Evolutionary conservation across 805 yeast species (phyloP), one percentile per base, ranked within the genome.

Genomic region (Suhomyces emberorum): DNA sequence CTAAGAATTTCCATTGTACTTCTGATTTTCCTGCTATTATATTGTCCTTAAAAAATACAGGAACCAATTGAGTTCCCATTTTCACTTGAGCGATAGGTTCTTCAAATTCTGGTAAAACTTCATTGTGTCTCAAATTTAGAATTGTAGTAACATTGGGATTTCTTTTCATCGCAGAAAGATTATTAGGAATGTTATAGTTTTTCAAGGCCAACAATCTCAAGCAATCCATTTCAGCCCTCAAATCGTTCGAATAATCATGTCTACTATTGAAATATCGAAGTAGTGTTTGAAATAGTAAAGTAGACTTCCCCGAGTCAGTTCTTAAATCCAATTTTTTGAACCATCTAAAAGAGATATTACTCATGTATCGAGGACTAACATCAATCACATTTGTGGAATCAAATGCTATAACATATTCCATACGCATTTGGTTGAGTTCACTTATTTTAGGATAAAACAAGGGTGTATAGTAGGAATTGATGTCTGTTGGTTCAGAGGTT

Each of bases 1-100:
- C 68, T 14, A 58, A 36, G 34, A 57, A 51, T 37, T 58, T 62
- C 68, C 68, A 62, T 32, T 59, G 65, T 14, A 47, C 53, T 29
- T 49, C 56, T 2, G 66, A 59, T 38, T 58, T 61, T 2, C 63
- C 66, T 2, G 49, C 51, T 10, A 47, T 18, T 1, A 59, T 34
- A 11, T 42, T 34, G 30, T 47, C 42, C 31, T 51, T 49, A 23
- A 52, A 52, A 42, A 44, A 61, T 1, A 60, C 47, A 1, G 44
- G 37, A 9, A 40, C 42, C 24, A 32, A 47, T 14, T 30, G 41
- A 2, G 38, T 38, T 20, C 49, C 48, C 2, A 54, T 25, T 4
- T 32, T 41, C 1, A 58, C 31, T 3, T 26, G 34, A 11, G 45
- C 45, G 2, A 59, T 20, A 1, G 52, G 51, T 7, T 25, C 34